Percentiles rank a stretch among this genome's conserved stretches.
These are phyloP conservation scores for Fusarium sarcochroum DNA, from an alignment of 2,329 filamentous ascomycete species.

Conservation along the genomic window DNA sequence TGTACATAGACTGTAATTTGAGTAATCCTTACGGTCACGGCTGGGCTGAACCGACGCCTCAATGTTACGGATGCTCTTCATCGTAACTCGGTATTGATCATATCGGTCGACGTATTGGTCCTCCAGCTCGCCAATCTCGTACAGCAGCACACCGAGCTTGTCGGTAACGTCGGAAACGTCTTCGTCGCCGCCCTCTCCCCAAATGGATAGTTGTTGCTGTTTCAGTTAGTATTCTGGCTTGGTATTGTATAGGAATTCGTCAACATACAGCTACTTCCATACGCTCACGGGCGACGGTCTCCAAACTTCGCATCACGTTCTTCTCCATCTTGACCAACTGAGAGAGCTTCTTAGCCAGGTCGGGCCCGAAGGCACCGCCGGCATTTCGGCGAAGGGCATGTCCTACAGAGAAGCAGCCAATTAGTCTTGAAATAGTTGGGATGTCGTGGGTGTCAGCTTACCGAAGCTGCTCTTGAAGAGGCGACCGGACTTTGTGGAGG, in stretches of 20 bases:
- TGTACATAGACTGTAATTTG: not conserved
- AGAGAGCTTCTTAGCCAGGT: slow-evolving; percentile 97
- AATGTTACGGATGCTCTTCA: slow-evolving; percentile 99
- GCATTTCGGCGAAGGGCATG: slow-evolving; percentile 80
- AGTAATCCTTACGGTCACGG: slow-evolving; percentile 81
- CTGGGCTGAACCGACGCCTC: slow-evolving; percentile 98
- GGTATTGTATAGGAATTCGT: too few species aligned
- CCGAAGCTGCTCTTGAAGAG: slow-evolving; percentile 89
- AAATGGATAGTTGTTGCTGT: slow-evolving; percentile 98
- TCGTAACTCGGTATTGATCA: slow-evolving; percentile 98
- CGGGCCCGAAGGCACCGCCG: slow-evolving; percentile 83
- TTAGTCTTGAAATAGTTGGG: slow-evolving; percentile 21
- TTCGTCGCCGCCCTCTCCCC: slow-evolving; percentile 96
- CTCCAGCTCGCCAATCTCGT: slow-evolving; percentile 98
- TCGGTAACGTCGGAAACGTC: slow-evolving; percentile 99
- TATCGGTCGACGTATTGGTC: slow-evolving; percentile 99
- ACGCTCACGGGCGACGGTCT: slow-evolving; percentile 92
- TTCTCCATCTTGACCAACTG: slow-evolving; percentile 99
- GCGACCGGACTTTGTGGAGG: slow-evolving; percentile 90
- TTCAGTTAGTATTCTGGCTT: slow-evolving; percentile 25
- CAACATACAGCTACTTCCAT: slow-evolving; percentile 95
- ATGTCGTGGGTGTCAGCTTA: slow-evolving; percentile 62
- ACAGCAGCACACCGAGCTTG: slow-evolving; percentile 97
- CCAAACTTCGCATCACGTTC: slow-evolving; percentile 99
- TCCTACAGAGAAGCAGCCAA: slow-evolving; percentile 54